Base-by-base conservation (phyloP, 495 filamentous ascomycete genomes). In the Aspergillus affinis region DNA sequence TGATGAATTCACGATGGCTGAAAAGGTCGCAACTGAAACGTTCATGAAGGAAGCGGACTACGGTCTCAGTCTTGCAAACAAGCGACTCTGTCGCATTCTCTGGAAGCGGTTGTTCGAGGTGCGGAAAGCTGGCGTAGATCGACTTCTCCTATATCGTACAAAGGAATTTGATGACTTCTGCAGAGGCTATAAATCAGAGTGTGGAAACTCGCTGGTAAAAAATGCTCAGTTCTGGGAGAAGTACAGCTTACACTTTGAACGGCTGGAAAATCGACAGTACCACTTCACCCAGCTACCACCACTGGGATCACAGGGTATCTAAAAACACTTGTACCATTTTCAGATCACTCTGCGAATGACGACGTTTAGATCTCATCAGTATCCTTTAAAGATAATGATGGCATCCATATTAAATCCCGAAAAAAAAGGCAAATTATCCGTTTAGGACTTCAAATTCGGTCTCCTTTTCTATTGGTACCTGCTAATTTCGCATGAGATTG, bases 21-120 rank as follows among this genome's bases (percentile, higher is more conserved):
- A 69, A 55, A 69, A 69, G 46, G 64, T 57, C 57, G 54, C 61
- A 48, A 65, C 62, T 2, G 52, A 57, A 56, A 58, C 51, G 6
- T 69, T 69, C 45, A 69, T 69, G 58, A 51, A 61, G 27, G 64
- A 60, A 29, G 50, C 53, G 23, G 56, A 57, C 23, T 62, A 69
- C 48, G 21, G 58, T 2, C 20, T 66, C 15, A 52, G 66, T 19
- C 26, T 57, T 6, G 55, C 60, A 50, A 69, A 69, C 45, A 59
- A 66, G 44, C 57, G 54, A 15, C 57, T 65, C 23, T 66, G 20
- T 36, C 64, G 61, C 12, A 51, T 58, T 55, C 59, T 68, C 48
- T 65, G 58, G 65, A 65, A 69, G 27, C 61, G 56, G 30, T 27
- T 69, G 51, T 66, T 54, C 45, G 0, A 69, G n/a, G 66, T 69